phyloP scores from a whole-genome alignment of 148 eudicot species.

The Cornus florida region DNA sequence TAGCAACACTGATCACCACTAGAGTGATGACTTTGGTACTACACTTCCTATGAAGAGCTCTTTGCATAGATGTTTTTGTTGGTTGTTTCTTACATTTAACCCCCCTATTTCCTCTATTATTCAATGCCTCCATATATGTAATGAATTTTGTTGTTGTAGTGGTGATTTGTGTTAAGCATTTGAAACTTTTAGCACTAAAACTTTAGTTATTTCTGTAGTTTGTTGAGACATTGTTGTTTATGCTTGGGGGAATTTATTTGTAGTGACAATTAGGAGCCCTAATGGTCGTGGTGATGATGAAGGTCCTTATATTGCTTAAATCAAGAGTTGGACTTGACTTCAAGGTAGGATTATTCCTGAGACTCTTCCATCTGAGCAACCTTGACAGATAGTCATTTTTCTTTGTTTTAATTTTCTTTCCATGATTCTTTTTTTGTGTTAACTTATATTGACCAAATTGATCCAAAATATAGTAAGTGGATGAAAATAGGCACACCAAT shows the following conservation, averaged over 20 bases:
- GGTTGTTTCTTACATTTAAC: neutral
- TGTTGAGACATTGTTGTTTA: neutral
- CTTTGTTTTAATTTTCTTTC: too few species aligned
- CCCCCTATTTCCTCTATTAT: neutral
- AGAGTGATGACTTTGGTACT: conserved; percentile 6
- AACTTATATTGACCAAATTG: too few species aligned
- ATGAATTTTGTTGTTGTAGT: conserved; percentile 8
- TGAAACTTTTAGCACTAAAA: neutral
- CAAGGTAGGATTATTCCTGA: too few species aligned
- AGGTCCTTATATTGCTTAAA: too few species aligned
- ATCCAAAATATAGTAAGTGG: too few species aligned
- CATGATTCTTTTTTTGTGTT: too few species aligned
- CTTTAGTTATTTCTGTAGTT: neutral
- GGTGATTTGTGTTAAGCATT: neutral
- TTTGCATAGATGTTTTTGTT: neutral
- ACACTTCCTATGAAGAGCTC: neutral
- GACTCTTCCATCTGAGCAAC: too few species aligned
- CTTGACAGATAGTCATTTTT: too few species aligned
- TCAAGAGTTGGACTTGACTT: too few species aligned
- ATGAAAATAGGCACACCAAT: too few species aligned
- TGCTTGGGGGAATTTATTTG: neutral
- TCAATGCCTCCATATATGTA: neutral
- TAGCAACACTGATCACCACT: conserved; percentile 13
- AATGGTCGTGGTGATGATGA: neutral
- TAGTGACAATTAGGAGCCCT: neutral